Evolutionary conservation across 2,329 filamentous ascomycete species (phyloP).

Genomic region (Immersiporthe knoxdaviesiana): DNA sequence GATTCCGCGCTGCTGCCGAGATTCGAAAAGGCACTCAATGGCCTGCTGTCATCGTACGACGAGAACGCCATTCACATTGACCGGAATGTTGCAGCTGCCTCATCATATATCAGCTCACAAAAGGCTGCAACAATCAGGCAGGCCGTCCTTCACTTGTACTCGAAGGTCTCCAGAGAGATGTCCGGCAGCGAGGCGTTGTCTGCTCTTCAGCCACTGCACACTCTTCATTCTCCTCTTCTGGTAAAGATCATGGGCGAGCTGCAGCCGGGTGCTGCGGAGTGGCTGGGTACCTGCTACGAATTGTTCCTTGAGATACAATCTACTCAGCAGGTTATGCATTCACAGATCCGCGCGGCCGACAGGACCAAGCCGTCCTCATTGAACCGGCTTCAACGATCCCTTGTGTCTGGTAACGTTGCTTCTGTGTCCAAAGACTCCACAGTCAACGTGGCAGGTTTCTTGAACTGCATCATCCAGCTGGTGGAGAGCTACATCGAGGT

Average conservation of each 20-base stretch:
- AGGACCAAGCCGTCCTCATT: conserved; percentile 56
- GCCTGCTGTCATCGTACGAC: conserved; percentile 21
- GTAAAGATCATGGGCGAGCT: conserved; percentile 47
- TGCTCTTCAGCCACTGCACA: conserved; percentile 57
- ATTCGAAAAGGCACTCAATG: conserved; percentile 21
- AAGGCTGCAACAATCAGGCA: conserved; percentile 39
- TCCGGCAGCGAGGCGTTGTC: conserved; percentile 13
- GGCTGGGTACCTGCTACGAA: conserved; percentile 59
- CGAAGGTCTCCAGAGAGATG: conserved; percentile 30
- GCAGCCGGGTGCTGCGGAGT: conserved; percentile 45
- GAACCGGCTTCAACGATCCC: conserved; percentile 64
- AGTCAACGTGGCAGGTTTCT: conserved; percentile 55
- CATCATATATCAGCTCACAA: conserved; percentile 37
- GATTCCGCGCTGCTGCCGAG: conserved; percentile 41
- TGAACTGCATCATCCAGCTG: conserved; percentile 47
- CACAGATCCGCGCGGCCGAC: conserved; percentile 47
- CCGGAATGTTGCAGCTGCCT: conserved; percentile 27
- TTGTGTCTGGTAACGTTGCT: conserved; percentile 56
- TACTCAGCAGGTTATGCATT: conserved; percentile 47
- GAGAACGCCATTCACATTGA: conserved; percentile 10
- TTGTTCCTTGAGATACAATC: conserved; percentile 49
- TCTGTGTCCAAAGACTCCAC: conserved; percentile 65
- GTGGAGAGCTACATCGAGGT: conserved; percentile 49
- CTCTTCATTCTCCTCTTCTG: conserved; percentile 61
- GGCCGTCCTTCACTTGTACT: conserved; percentile 40